Evolutionary conservation across 192 early-diverging fungal species (phyloP), one percentile per base, ranked within the genome.

Genomic region (Glomus cerebriforme): DNA sequence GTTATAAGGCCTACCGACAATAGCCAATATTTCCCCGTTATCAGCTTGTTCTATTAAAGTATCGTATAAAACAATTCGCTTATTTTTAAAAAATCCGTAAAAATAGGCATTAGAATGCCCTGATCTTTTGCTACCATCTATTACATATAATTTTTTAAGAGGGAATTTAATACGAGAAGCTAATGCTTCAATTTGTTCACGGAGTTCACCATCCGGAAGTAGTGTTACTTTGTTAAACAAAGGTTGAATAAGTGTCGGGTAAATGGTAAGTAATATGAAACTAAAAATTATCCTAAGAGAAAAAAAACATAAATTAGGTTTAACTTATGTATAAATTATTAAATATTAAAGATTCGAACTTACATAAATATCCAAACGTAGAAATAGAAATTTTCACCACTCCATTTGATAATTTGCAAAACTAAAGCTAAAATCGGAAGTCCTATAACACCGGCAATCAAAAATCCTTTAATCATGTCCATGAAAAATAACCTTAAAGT

Each of bases 31-130:
- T 85, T 99, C 96, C 39, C 96, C 93, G 58, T 90, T 87, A 24
- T 86, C 87, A 69, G 89, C 89, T 64, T 98, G 95, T 15, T 95
- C 89, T 71, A 99, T 84, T 59, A 99, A 87, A 3, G 96, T 99
- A 82, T 99, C 97, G 82, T 85, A 99, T 22, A 99, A 78, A 3
- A 99, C 96, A 79, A 99, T 99, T 62, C 96, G 92, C 87, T 99
- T 99, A 88, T 96, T 96, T 83, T 95, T 95, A 80, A 95, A 96
- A 73, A 99, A 95, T 0, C 97, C 96, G 79, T 93, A 96, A 82
- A 99, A 96, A 81, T 99, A 99, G 0, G 97, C 97, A 81, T 99
- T 98, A 69, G 94, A 95, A 82, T 99, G 97, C 27, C 93, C 84
- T 1, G 92, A 95, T 26, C 96, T 90, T 83, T 94, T 96, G 80